Evolutionary conservation across 2,329 filamentous ascomycete genomes (phyloP).

Genomic region (Trichoderma sp.): DNA sequence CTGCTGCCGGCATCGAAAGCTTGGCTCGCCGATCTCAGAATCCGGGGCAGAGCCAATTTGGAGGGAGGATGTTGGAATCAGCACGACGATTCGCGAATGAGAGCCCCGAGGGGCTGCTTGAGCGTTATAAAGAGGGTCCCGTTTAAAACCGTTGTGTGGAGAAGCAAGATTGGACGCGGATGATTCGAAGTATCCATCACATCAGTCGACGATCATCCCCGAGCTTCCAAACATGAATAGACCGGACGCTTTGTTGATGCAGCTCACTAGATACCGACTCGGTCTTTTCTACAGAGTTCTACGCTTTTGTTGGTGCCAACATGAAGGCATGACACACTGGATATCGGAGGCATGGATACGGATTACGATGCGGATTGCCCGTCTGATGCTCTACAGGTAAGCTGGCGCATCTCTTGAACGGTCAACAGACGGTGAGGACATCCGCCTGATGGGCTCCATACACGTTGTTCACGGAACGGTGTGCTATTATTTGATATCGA

Average conservation of each 20-base stretch:
- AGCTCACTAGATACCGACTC: neutral
- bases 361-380: neutral
- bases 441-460: neutral
- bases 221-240: conserved; percentile 6
- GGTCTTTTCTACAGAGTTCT: neutral
- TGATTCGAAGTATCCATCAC: neutral
- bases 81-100: conserved; percentile 21
- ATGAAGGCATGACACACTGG: neutral
- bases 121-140: conserved; percentile 12
- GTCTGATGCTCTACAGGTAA: too few relatives aligned
- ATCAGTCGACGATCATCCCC: conserved; percentile 22
- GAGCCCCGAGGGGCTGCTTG: neutral
- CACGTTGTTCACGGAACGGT: neutral
- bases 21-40: conserved; percentile 22
- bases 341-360: conserved; percentile 9
- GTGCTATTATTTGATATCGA: neutral
- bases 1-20: conserved; percentile 12
- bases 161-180: neutral
- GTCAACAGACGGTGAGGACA: conserved; percentile 1
- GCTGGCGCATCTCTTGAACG: neutral
- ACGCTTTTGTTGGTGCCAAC: neutral
- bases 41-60: conserved; percentile 15
- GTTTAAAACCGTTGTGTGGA: conserved; percentile 21
- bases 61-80: conserved; percentile 1
- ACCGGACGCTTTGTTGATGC: neutral